Conservation (phyloP, 129 eudicot species). For the Logfia minima region DNA sequence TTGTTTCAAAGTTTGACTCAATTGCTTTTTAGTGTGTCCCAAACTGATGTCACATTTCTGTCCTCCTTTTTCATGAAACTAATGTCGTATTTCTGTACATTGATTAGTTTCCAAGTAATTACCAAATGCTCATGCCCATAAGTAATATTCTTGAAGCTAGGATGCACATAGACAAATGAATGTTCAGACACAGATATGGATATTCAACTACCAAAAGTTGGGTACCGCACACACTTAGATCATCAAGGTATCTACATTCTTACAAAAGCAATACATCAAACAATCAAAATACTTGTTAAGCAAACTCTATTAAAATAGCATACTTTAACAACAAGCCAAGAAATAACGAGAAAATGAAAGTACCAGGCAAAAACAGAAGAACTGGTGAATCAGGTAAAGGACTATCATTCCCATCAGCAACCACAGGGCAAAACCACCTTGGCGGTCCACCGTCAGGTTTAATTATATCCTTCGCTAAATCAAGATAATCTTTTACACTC, state of each 20-base stretch:
- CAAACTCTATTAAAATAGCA: background rate
- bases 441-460: conserved; percentile 91
- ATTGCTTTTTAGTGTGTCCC: background rate
- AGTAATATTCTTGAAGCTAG: background rate
- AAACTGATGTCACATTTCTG: conserved; percentile 1
- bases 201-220: background rate
- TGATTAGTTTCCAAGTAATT: background rate
- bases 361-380: conserved; percentile 94
- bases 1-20: background rate
- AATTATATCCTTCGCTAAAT: conserved; percentile 54
- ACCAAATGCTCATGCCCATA: background rate
- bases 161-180: background rate
- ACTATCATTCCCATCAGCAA: conserved; percentile 44
- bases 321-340: background rate
- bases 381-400: conserved; percentile 69
- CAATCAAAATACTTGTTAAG: background rate
- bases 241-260: background rate
- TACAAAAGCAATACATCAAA: background rate
- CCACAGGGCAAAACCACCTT: conserved; percentile 86
- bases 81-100: background rate
- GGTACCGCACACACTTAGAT: background rate
- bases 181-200: background rate
- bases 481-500: conserved; percentile 85
- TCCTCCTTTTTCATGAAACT: background rate
- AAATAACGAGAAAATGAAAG: background rate